Conservation (phyloP, 805 yeast species). For the Saturnispora gosingensis region DNA sequence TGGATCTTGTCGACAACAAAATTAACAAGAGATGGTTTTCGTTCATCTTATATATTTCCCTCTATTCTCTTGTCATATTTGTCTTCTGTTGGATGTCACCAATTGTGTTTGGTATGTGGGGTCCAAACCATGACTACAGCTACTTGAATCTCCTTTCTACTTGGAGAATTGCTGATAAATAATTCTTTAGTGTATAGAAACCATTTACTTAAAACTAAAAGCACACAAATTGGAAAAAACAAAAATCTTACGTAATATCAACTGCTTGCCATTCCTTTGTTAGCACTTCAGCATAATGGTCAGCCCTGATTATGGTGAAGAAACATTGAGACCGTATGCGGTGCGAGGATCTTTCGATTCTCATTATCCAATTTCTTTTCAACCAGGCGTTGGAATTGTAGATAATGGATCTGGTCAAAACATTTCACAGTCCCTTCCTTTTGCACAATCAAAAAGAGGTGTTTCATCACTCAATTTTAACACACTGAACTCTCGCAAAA, state of each 20-base stretch:
- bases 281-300: constrained; percentile 13
- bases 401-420: constrained; percentile 28
- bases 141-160: constrained; percentile 45
- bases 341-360: constrained; percentile 25
- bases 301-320: constrained; percentile 19
- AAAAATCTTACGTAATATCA: not conserved
- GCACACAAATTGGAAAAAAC: not conserved
- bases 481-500: not conserved
- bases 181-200: not conserved
- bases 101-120: constrained; percentile 74
- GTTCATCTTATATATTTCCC: constrained; percentile 31
- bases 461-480: not conserved
- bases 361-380: constrained; percentile 28
- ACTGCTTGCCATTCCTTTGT: not conserved
- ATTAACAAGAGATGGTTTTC: constrained; percentile 20
- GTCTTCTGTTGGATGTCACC: constrained; percentile 55
- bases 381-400: constrained; percentile 27
- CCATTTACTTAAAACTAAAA: not conserved
- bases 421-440: constrained; percentile 27
- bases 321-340: constrained; percentile 26
- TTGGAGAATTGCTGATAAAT: constrained; percentile 36
- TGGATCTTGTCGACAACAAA: constrained; percentile 32
- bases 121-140: constrained; percentile 37
- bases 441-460: constrained; percentile 13
- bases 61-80: constrained; percentile 46